Conservation (phyloP, 192 early-diverging fungal species). For the Coemansia sp. region DNA sequence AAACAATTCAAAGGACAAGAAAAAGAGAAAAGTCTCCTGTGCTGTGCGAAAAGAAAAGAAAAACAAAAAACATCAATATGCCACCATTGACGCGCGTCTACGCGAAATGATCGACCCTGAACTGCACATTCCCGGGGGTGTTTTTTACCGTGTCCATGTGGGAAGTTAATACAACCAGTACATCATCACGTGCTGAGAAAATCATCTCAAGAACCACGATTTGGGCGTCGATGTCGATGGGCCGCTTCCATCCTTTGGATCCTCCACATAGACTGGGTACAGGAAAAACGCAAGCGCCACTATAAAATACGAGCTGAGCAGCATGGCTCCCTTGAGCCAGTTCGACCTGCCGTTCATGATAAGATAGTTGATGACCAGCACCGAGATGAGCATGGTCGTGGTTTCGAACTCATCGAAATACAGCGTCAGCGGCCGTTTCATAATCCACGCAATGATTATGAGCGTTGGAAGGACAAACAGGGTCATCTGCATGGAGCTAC, state of each 20-base stretch:
- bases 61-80: slow-evolving; percentile 2
- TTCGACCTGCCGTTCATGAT: slow-evolving; percentile 86
- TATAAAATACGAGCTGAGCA: slow-evolving; percentile 81
- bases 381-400: slow-evolving; percentile 81
- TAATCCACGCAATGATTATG: slow-evolving; percentile 82
- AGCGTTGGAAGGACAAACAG: slow-evolving; percentile 73
- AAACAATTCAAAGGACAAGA: slow-evolving; percentile 2
- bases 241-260: slow-evolving; percentile 8
- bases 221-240: background rate
- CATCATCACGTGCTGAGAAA: no score
- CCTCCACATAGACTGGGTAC: slow-evolving; percentile 58
- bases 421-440: slow-evolving; percentile 71
- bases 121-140: background rate
- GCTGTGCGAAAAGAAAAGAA: background rate
- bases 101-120: background rate
- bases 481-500: slow-evolving; percentile 87
- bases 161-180: no score
- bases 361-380: slow-evolving; percentile 79
- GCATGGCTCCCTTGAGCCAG: slow-evolving; percentile 91
- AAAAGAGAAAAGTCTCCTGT: background rate
- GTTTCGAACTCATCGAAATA: slow-evolving; percentile 87
- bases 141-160: background rate
- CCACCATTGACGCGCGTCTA: slow-evolving; percentile 11
- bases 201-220: background rate
- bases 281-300: slow-evolving; percentile 81